These are phyloP conservation scores for Gamsiella multidivaricata DNA, from an alignment of 192 early-diverging fungal genomes.

Conservation along the genomic window DNA sequence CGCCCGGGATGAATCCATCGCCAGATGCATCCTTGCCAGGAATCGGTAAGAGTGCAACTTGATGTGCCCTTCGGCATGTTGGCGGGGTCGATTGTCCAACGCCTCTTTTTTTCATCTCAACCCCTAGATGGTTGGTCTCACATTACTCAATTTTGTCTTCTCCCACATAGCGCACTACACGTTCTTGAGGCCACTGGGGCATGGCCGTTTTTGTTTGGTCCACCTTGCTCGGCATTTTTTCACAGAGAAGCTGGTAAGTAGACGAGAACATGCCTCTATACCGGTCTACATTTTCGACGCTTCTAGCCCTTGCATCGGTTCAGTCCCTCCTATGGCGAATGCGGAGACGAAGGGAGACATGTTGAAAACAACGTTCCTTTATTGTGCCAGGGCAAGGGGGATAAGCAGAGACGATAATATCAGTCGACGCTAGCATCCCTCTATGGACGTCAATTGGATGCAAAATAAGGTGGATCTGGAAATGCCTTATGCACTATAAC, in stretches of 20 bases:
- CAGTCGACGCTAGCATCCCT: no score
- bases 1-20: conserved; percentile 39
- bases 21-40: conserved; percentile 42
- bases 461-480: no score
- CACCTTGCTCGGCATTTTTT: conserved; percentile 76
- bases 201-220: conserved; percentile 84
- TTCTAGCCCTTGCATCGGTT: not conserved
- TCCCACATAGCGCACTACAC: conserved; percentile 75
- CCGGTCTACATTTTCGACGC: not conserved
- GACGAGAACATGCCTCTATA: not conserved
- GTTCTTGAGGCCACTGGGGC: conserved; percentile 77
- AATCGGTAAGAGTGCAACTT: conserved; percentile 27
- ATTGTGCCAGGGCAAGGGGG: conserved; percentile 7
- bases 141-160: not conserved
- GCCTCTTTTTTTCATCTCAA: not conserved
- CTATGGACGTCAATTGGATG: no score
- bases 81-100: no score
- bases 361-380: no score
- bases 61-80: not conserved
- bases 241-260: conserved; percentile 43
- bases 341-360: not conserved
- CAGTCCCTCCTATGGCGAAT: not conserved
- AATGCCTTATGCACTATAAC: not conserved
- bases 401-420: not conserved
- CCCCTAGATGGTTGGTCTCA: not conserved